Conservation (phyloP, 768 basidiomycete genomes). For the Rhodocollybia butyracea region DNA sequence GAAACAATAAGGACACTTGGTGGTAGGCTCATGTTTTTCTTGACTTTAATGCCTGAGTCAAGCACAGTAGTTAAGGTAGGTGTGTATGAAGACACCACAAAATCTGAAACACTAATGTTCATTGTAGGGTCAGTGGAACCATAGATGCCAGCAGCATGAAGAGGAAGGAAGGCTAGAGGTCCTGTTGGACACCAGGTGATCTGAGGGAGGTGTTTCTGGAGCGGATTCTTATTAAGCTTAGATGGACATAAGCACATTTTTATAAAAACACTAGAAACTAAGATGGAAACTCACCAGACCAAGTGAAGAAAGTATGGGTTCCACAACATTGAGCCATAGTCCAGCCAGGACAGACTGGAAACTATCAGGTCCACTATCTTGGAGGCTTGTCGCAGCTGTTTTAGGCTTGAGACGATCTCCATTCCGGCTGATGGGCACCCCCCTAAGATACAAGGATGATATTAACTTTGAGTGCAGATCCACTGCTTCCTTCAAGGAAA, state of each 20-base stretch:
- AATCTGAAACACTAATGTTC: conserved; percentile 15
- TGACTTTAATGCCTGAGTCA: not conserved
- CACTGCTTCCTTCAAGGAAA: not conserved
- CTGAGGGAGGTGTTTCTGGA: not conserved
- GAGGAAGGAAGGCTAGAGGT: not conserved
- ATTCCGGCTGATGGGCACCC: too few species aligned
- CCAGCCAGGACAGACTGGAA: not conserved
- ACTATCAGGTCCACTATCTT: not conserved
- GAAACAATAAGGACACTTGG: not conserved
- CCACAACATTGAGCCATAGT: conserved; percentile 27
- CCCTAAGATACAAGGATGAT: too few species aligned
- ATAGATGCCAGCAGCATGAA: not conserved
- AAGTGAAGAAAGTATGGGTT: conserved; percentile 29
- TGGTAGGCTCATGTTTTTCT: not conserved
- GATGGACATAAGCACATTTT: not conserved
- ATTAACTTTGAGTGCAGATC: too few species aligned
- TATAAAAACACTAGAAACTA: not conserved
- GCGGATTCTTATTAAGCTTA: not conserved
- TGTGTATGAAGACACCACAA: conserved; percentile 25
- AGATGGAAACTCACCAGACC: conserved; percentile 29
- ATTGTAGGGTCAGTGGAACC: not conserved
- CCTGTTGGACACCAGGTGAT: conserved; percentile 1
- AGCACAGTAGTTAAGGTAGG: conserved; percentile 21
- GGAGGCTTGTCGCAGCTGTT: not conserved
- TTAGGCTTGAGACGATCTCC: not conserved